Evolutionary conservation across 805 yeast genomes (phyloP), one percentile per base, ranked within the genome.

Genomic region (Starmerella kuoi): DNA sequence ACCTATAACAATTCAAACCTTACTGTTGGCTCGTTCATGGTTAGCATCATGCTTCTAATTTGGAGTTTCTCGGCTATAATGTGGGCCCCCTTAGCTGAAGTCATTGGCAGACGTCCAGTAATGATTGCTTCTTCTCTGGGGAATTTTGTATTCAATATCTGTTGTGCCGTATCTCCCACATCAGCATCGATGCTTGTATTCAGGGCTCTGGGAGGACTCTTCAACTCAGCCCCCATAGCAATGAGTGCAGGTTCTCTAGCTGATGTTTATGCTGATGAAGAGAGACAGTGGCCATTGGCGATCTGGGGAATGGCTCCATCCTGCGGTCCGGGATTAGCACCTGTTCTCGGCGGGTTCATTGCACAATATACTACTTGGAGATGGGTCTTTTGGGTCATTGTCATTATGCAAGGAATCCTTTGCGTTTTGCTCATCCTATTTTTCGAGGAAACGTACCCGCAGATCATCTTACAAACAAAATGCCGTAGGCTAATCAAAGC

Each of bases 171-270:
- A 45, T 68, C 79, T 3, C 65, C 69, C 17, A 74, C 63, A 38
- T 65, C 74, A 0, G 65, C 75, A 0, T 77, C 75, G 43, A 62
- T 79, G 63, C 63, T 74, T 50, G 68, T 76, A 12, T 73, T 70
- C 46, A 64, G 86, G 35, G 72, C 77, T 38, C 55, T 78, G 1
- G 79, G 80, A 2, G 86, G 86, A 2, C 57, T 71, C n/a, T 74
- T 76, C 39, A 82, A 80, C 5, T 70, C 78, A 40, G 77, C 81
- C 0, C 79, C 85, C 2, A 61, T 78, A 28, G 74, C 77, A 35
- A 77, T 77, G 7, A 83, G 82, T 20, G 81, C 82, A 1, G 85
- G 84, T 18, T 70, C 74, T 6, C 60, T 79, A 32, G 75, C 80
- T 17, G 86, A 79, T 53, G 53, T 78, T 46, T 78, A 67, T 54